Conservation (phyloP, 1,139 yeast genomes). For the Sugiyamaella xylanicola region DNA sequence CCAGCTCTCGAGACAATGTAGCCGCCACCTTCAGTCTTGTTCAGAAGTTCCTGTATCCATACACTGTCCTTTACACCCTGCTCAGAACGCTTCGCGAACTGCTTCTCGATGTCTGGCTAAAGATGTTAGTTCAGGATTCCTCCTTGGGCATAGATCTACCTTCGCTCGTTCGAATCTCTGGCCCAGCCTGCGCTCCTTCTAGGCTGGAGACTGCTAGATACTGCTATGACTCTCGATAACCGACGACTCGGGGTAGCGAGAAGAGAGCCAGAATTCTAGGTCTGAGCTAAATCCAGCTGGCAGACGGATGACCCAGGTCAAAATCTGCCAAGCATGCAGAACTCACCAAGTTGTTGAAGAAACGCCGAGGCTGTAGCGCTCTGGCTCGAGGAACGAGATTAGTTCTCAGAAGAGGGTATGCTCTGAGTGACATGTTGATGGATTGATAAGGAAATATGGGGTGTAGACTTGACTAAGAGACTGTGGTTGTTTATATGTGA, state of each 20-base stretch:
- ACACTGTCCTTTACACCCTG: slow-evolving; percentile 18
- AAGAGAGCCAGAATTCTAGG: too few relatives aligned
- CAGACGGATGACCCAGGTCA: too few relatives aligned
- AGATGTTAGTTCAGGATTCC: slow-evolving; percentile 6
- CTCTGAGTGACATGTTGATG: neutral
- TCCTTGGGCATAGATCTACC: too few relatives aligned
- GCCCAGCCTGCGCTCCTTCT: neutral
- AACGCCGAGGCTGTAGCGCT: neutral
- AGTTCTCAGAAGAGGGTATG: neutral
- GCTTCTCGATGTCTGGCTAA: slow-evolving; percentile 3
- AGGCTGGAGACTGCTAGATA: too few relatives aligned
- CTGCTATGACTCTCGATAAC: too few relatives aligned
- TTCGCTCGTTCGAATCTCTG: too few relatives aligned
- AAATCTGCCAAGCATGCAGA: too few relatives aligned
- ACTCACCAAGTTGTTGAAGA: neutral
- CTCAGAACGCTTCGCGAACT: slow-evolving; percentile 3
- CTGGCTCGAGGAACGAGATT: neutral
- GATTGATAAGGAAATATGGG: too few relatives aligned
- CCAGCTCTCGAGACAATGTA: slow-evolving; percentile 36
- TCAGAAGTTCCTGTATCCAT: slow-evolving; percentile 36
- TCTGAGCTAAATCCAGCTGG: too few relatives aligned
- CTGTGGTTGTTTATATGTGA: too few relatives aligned
- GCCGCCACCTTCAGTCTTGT: slow-evolving; percentile 38
- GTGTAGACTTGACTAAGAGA: too few relatives aligned
- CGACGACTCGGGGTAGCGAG: too few relatives aligned